These are phyloP conservation scores for Phoenix roebelenii DNA, from an alignment of 176 grass and related monocot genomes.

Conservation along the genomic window DNA sequence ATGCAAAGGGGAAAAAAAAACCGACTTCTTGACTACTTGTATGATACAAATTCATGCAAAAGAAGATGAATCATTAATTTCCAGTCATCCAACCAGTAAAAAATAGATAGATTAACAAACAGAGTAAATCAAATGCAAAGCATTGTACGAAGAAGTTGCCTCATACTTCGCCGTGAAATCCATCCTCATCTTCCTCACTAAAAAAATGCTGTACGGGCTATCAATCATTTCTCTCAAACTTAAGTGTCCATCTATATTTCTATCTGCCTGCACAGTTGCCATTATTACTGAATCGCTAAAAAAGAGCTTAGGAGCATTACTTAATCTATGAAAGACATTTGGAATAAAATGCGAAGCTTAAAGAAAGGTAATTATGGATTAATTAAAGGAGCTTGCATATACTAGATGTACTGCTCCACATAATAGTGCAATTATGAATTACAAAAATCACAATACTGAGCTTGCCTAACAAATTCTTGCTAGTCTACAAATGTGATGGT, in stretches of 20 bases:
- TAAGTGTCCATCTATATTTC: conserved; percentile 60
- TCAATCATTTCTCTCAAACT: conserved; percentile 88
- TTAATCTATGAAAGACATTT: neutral
- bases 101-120: conserved; percentile 2
- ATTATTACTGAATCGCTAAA: neutral
- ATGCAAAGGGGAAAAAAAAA: too few relatives aligned
- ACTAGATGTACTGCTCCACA: too few relatives aligned
- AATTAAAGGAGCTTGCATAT: too few relatives aligned
- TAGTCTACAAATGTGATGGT: too few relatives aligned
- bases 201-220: conserved; percentile 77
- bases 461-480: too few relatives aligned
- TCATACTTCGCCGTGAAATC: conserved; percentile 65
- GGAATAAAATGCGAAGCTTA: neutral
- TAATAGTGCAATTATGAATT: too few relatives aligned
- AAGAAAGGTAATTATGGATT: too few relatives aligned
- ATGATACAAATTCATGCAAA: neutral
- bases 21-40: too few relatives aligned
- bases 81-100: neutral
- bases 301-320: neutral
- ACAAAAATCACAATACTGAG: too few relatives aligned
- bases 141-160: neutral
- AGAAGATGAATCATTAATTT: conserved; percentile 14
- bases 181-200: conserved; percentile 56
- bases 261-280: conserved; percentile 46
- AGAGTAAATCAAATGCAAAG: neutral